phyloP scores from a whole-genome alignment of 345 rosid species.

The Syzygium jambos region DNA sequence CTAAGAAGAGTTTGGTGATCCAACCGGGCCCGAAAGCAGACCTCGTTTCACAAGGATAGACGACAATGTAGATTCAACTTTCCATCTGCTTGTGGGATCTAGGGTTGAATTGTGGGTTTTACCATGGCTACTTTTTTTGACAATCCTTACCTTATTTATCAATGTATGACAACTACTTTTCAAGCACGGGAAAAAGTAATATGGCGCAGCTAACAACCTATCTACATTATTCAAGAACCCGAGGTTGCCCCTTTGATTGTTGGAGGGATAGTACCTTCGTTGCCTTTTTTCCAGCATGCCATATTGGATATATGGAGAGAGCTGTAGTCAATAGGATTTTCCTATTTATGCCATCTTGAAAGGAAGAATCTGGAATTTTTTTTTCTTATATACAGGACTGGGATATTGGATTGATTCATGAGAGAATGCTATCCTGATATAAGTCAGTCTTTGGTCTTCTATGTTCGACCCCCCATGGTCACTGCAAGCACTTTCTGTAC shows the following conservation, averaged over 20 bases:
- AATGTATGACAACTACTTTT: not conserved
- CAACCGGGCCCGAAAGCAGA: not conserved
- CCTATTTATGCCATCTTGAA: not conserved
- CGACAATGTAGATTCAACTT: not conserved
- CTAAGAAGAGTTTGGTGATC: not conserved
- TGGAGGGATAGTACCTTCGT: not conserved
- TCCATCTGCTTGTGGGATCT: not conserved
- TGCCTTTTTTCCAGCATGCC: not conserved
- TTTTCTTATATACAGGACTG: not conserved
- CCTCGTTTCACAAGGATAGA: not conserved
- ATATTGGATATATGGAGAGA: not conserved
- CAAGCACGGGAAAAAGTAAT: not conserved
- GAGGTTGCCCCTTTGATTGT: not conserved
- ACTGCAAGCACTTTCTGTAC: not conserved
- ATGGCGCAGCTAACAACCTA: not conserved
- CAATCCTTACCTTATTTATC: not conserved
- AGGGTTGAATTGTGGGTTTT: not conserved
- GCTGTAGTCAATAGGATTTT: not conserved
- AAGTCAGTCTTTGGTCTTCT: not conserved
- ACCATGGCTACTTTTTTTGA: not conserved
- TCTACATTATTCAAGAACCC: not conserved
- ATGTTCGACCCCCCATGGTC: not conserved
- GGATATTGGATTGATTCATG: not conserved
- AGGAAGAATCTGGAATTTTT: not conserved
- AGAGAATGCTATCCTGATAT: not conserved